phyloP scores from a whole-genome alignment of 2,329 filamentous ascomycete genomes.

The Apiospora marii region DNA sequence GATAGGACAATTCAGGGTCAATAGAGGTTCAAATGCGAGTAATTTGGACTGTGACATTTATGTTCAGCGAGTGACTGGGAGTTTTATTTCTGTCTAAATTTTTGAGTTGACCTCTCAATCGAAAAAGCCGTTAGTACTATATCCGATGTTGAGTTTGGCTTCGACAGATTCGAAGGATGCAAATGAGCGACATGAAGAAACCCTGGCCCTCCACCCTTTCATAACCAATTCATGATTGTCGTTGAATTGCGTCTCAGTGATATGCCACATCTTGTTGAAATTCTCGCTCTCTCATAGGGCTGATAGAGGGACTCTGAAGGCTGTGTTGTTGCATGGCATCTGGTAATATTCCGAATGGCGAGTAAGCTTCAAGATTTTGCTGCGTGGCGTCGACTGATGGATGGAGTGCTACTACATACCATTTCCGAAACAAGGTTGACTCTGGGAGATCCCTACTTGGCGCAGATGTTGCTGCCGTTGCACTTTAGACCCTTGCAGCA shows the following conservation, averaged over 20 bases:
- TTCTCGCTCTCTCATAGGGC: too few species aligned
- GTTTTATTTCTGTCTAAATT: background rate
- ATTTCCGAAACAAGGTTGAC: too few species aligned
- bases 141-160: background rate
- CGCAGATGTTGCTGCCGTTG: background rate
- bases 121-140: background rate
- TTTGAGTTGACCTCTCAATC: background rate
- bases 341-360: background rate
- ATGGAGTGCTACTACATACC: background rate
- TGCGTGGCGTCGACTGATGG: too few species aligned
- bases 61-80: background rate
- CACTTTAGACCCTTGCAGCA: background rate
- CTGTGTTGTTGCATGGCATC: background rate
- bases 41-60: background rate
- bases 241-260: background rate
- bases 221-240: background rate
- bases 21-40: too few species aligned
- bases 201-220: background rate
- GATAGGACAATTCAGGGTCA: too few species aligned
- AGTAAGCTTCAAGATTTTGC: too few species aligned
- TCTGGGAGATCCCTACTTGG: background rate
- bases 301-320: background rate
- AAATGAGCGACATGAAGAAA: background rate
- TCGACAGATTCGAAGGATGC: background rate
- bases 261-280: background rate